Percentiles rank a stretch among this genome's conserved stretches.
Evolutionary conservation across 2,329 filamentous ascomycete genomes (phyloP).

Genomic region (Colletotrichum sp.): DNA sequence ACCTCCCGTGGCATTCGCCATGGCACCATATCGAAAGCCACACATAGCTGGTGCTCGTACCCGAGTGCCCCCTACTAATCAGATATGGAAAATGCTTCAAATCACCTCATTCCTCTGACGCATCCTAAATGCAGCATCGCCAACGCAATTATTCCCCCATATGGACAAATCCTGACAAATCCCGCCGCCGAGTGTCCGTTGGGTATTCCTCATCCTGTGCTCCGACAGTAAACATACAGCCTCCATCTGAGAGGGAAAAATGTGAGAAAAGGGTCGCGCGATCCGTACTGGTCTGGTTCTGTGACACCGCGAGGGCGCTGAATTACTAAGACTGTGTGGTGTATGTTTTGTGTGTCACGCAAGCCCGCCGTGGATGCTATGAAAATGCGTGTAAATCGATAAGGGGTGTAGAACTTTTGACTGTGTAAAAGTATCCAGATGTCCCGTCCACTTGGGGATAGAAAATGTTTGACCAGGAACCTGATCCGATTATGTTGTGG

Average conservation of each 20-base stretch:
- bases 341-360: neutral
- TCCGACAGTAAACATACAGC: slow-evolving; percentile 11
- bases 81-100: slow-evolving; percentile 12
- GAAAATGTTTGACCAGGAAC: neutral
- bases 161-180: slow-evolving; percentile 8
- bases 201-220: slow-evolving; percentile 15
- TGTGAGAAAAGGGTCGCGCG: neutral
- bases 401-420: neutral
- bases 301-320: neutral
- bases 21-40: slow-evolving; percentile 16
- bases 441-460: neutral
- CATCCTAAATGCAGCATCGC: slow-evolving; percentile 3
- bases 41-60: neutral
- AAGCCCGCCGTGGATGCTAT: slow-evolving; percentile 10
- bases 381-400: neutral
- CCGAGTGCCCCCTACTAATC: neutral
- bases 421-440: neutral
- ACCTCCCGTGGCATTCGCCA: neutral
- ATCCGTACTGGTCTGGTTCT: neutral
- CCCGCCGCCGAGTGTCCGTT: slow-evolving; percentile 10
- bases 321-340: neutral
- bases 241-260: slow-evolving; percentile 2
- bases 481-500: slow-evolving; percentile 5
- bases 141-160: slow-evolving; percentile 5
- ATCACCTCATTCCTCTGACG: slow-evolving; percentile 2